Evolutionary conservation across 352 stramenopile species (phyloP).

Genomic region (Phytophthora cactorum): DNA sequence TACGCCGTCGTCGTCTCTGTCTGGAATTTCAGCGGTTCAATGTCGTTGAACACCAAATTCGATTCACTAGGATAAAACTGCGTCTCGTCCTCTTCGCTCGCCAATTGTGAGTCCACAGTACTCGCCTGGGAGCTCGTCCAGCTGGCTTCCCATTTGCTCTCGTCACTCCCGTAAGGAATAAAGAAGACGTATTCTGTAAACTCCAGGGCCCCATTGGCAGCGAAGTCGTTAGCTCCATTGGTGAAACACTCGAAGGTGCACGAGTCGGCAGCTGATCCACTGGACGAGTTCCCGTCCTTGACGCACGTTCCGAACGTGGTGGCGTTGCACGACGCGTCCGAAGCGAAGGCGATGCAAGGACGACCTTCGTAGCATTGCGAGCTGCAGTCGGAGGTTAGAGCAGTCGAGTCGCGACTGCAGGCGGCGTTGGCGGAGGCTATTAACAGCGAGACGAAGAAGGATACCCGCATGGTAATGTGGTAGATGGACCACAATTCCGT

Average conservation of each 20-base stretch:
- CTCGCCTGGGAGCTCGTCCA: slow-evolving; percentile 46
- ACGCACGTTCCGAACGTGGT: slow-evolving; percentile 31
- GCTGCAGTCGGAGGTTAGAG: slow-evolving; percentile 58
- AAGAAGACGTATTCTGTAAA: slow-evolving; percentile 62
- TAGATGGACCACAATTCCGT: slow-evolving; percentile 10
- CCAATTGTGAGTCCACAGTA: slow-evolving; percentile 25
- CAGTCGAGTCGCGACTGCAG: slow-evolving; percentile 49
- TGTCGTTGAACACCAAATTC: slow-evolving; percentile 38
- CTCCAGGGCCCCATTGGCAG: slow-evolving; percentile 49
- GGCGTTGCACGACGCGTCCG: slow-evolving; percentile 25
- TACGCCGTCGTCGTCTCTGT: slow-evolving; percentile 39
- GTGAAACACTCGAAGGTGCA: slow-evolving; percentile 66
- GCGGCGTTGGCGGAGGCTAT: slow-evolving; percentile 13
- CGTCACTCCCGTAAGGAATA: slow-evolving; percentile 51
- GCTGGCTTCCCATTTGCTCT: slow-evolving; percentile 54
- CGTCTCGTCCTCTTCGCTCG: slow-evolving; percentile 31
- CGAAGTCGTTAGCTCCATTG: slow-evolving; percentile 52
- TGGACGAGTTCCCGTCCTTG: slow-evolving; percentile 25
- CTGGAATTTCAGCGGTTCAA: slow-evolving; percentile 46
- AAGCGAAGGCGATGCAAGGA: slow-evolving; percentile 59
- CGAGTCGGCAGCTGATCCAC: slow-evolving; percentile 19
- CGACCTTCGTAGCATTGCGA: slow-evolving; percentile 58
- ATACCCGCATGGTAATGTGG: not conserved
- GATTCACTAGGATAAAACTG: slow-evolving; percentile 39
- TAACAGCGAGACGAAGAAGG: slow-evolving; percentile 9